Evolutionary conservation across 176 grass and related monocot species (phyloP).

Genomic region (Olyra latifolia): DNA sequence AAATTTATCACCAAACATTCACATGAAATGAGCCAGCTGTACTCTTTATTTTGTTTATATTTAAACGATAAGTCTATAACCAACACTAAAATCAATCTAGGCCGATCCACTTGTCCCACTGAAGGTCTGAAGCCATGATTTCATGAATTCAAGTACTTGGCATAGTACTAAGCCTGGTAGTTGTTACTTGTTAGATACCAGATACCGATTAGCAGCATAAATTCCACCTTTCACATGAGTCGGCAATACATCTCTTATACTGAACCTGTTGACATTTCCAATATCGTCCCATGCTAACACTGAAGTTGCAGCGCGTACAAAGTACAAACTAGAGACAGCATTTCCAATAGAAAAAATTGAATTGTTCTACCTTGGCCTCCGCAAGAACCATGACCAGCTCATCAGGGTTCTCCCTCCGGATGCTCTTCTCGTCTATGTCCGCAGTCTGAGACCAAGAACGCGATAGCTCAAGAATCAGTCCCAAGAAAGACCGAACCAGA

Average conservation of each 20-base stretch:
- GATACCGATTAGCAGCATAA: not conserved
- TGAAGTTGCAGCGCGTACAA: not conserved
- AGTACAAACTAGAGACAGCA: not conserved
- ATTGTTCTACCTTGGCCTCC: slow-evolving; percentile 72
- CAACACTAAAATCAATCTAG: not conserved
- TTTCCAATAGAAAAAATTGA: not conserved
- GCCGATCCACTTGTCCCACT: not conserved
- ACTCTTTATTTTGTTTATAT: not conserved
- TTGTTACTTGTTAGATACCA: not conserved
- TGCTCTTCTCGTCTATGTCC: slow-evolving; percentile 93
- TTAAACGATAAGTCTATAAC: not conserved
- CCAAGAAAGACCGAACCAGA: not conserved
- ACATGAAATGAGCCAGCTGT: not conserved
- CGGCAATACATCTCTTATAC: not conserved
- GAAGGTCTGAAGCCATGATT: not conserved
- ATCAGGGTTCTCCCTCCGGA: slow-evolving; percentile 75
- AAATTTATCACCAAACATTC: not conserved
- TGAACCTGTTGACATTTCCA: not conserved
- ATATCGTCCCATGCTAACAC: not conserved
- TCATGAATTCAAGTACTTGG: not conserved
- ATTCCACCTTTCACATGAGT: not conserved
- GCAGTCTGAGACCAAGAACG: slow-evolving; percentile 58
- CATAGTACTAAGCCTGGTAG: not conserved
- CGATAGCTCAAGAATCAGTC: not conserved
- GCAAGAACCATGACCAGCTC: slow-evolving; percentile 91